Evolutionary conservation across 2,329 filamentous ascomycete genomes (phyloP), one percentile per base, ranked within the genome.

Genomic region (Cordyceps fumosorosea): DNA sequence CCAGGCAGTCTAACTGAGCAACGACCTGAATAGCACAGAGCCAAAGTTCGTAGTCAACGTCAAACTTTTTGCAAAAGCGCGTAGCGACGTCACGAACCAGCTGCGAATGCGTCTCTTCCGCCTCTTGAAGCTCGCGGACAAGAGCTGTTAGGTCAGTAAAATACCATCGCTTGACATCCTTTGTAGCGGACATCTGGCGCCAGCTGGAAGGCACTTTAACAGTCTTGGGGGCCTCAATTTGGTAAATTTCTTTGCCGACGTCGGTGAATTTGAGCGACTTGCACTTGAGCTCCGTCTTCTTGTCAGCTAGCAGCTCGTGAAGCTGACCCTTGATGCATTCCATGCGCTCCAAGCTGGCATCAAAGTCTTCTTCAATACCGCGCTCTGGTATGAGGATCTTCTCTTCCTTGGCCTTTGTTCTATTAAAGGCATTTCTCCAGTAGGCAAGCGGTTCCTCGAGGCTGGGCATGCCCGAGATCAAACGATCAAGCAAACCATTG

Each of bases 171-270:
- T 96, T 97, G 70, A 96, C 90, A 62, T 88, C 86, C 65, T 89
- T 85, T 0, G 95, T 98, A 0, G 93, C 89, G 5, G 95, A 98
- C 92, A 98, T 97, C 71, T 98, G 93, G 65, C 92, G 88, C 93
- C 95, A 99, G 68, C 80, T 85, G 66, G 89, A 89, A 0, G 95
- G 95, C 2, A 99, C 86, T 74, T 96, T 96, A 70, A 90, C 79
- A 1, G 79, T 78, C 74, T 95, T 96, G 0, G 95, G 93, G 0
- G 91, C 89, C 73, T 99, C 95, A 12, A 99, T 81, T 75, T 99
- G 93, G 76, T 96, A 98, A 58, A 99, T 91, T 71, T 99, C 95
- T 73, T 99, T 99, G 64, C 95, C 95, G 8, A 96, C 89, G 71
- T 98, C 91, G 32, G 86, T 86, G 68, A 87, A 95, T 70, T 87